These are phyloP conservation scores for Groenewaldozyma tartarivorans DNA, from an alignment of 805 yeast genomes.

Conservation along the genomic window DNA sequence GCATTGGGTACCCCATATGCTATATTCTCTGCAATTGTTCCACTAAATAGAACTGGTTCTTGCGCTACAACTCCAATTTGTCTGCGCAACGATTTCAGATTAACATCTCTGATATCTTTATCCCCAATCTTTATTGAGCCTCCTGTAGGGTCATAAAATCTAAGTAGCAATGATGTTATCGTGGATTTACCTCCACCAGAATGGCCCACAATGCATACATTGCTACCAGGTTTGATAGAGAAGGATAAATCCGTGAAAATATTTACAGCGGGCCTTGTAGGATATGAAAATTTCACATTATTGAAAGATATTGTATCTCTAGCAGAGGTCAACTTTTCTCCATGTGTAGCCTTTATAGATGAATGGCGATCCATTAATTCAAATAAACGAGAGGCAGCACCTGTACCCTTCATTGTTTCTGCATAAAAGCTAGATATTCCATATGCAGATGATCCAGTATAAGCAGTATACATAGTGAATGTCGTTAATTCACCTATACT, in stretches of 20 bases:
- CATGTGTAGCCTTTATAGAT: constrained; percentile 54
- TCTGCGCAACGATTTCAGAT: constrained; percentile 62
- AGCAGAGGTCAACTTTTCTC: constrained; percentile 35
- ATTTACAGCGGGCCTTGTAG: constrained; percentile 65
- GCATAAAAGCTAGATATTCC: constrained; percentile 87
- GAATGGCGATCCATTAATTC: constrained; percentile 78
- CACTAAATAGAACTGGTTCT: constrained; percentile 83
- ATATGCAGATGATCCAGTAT: constrained; percentile 86
- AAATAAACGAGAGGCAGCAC: constrained; percentile 87
- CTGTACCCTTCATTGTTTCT: constrained; percentile 94
- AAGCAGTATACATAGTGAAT: constrained; percentile 91
- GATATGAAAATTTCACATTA: constrained; percentile 64
- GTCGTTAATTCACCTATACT: constrained; percentile 85
- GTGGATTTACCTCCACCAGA: constrained; percentile 95
- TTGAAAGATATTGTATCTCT: constrained; percentile 44
- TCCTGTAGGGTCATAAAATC: constrained; percentile 69
- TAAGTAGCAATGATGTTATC: constrained; percentile 61
- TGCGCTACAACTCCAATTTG: constrained; percentile 87
- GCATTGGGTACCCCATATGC: constrained; percentile 59
- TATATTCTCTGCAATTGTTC: constrained; percentile 75
- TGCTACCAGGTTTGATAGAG: constrained; percentile 66
- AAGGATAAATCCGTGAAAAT: constrained; percentile 58
- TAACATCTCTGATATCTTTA: constrained; percentile 51
- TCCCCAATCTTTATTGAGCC: constrained; percentile 64
- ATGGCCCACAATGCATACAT: constrained; percentile 93